Conservation (phyloP, 139 green algal genomes). For the Pleodorina starrii region DNA sequence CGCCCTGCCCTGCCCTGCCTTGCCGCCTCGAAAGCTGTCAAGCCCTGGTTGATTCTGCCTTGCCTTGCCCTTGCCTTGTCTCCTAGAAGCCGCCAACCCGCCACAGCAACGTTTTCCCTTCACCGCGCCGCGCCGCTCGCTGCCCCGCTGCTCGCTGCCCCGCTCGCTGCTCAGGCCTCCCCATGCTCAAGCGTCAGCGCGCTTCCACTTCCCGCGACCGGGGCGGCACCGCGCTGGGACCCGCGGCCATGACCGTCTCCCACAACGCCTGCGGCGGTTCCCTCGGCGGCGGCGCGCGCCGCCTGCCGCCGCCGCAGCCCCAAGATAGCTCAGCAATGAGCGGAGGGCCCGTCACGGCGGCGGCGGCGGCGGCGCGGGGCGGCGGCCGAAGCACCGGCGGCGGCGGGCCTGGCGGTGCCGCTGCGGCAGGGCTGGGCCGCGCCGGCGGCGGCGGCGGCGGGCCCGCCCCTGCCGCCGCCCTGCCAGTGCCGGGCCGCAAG, state of each 20-base stretch:
- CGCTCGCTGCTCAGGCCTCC: slow-evolving; percentile 17
- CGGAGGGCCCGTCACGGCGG: not conserved
- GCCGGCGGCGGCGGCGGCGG: not conserved
- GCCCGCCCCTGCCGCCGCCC: not conserved
- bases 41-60: no score
- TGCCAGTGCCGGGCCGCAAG: not conserved
- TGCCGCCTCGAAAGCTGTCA: no score
- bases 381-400: not conserved
- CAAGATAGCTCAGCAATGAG: slow-evolving; percentile 31
- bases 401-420: not conserved
- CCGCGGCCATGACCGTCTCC: slow-evolving; percentile 31
- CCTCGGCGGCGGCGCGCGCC: not conserved
- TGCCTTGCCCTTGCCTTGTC: no score
- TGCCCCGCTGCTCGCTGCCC: not conserved
- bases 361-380: not conserved
- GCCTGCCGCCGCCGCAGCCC: not conserved
- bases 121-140: no score
- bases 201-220: slow-evolving; percentile 33
- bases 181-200: slow-evolving; percentile 40
- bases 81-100: no score
- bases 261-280: slow-evolving; percentile 3
- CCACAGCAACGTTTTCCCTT: no score
- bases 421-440: not conserved
- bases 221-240: not conserved
- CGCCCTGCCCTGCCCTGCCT: no score